These are phyloP conservation scores for Ceratobasidium sp. DNA, from an alignment of 1,284 basidiomycete genomes.

Conservation along the genomic window DNA sequence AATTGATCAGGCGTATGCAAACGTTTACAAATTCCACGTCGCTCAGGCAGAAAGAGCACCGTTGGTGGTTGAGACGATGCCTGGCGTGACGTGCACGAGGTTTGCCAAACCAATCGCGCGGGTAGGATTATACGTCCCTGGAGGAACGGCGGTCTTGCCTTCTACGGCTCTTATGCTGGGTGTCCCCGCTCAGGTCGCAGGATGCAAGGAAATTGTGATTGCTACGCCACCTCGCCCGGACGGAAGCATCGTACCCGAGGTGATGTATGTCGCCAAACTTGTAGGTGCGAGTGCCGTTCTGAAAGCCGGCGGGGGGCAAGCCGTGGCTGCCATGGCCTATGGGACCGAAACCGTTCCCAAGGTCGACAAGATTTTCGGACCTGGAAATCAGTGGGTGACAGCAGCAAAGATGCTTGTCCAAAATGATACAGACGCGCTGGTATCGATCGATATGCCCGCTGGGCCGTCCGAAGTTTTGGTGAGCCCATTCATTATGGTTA, in stretches of 20 bases:
- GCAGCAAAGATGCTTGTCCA: conserved; percentile 99
- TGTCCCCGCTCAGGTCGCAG: conserved; percentile 96
- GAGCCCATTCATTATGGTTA: conserved; percentile 52
- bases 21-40: conserved; percentile 90
- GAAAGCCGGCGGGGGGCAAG: conserved; percentile 96
- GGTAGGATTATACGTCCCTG: conserved; percentile 97
- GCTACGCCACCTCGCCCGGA: conserved; percentile 94
- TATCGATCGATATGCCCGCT: conserved; percentile 99
- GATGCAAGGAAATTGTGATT: conserved; percentile 90
- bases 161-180: conserved; percentile 99
- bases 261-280: conserved; percentile 91
- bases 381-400: conserved; percentile 99
- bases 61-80: conserved; percentile 94
- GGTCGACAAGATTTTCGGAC: conserved; percentile 99
- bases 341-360: conserved; percentile 96
- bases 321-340: conserved; percentile 96
- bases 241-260: conserved; percentile 91
- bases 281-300: conserved; percentile 88
- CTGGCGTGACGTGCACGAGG: conserved; percentile 92
- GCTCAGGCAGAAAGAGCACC: conserved; percentile 78
- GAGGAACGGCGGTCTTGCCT: conserved; percentile 95
- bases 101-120: conserved; percentile 94
- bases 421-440: conserved; percentile 96
- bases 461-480: conserved; percentile 97
- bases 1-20: conserved; percentile 91